Conservation (phyloP, 208 protist genomes). For the Strigomonas culicis region DNA sequence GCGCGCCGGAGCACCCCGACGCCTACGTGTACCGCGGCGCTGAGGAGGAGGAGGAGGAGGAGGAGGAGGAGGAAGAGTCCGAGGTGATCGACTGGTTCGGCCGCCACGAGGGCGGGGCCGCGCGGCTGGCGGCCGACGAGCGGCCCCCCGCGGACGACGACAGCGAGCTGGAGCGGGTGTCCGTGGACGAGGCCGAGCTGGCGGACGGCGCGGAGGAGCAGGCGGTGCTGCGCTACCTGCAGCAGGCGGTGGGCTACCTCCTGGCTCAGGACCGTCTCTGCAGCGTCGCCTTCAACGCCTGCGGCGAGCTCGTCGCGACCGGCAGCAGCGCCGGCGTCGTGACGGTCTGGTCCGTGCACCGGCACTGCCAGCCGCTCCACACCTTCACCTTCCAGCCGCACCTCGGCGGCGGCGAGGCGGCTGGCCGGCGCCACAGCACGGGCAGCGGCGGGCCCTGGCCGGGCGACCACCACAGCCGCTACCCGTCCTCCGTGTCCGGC, state of each 20-base stretch:
- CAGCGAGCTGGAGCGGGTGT: too few species aligned
- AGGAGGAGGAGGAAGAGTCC: background rate
- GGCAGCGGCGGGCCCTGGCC: conserved; percentile 22
- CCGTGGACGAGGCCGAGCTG: background rate
- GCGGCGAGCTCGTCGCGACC: conserved; percentile 59
- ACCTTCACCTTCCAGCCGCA: conserved; percentile 4
- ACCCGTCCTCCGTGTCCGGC: conserved; percentile 33
- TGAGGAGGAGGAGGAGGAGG: too few species aligned
- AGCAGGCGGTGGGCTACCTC: conserved; percentile 23
- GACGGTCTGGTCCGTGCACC: conserved; percentile 55
- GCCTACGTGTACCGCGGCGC: background rate
- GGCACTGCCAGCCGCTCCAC: conserved; percentile 32
- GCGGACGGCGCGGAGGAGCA: background rate
- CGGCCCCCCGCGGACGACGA: too few species aligned
- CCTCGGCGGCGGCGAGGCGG: background rate
- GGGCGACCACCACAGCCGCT: conserved; percentile 29
- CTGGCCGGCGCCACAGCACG: background rate
- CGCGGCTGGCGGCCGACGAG: too few species aligned
- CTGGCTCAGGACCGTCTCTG: conserved; percentile 49
- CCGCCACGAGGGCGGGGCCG: too few species aligned
- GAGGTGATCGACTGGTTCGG: too few species aligned
- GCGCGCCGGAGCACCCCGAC: background rate
- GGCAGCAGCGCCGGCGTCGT: conserved; percentile 55
- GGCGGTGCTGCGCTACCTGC: conserved; percentile 16
- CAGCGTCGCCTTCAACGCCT: conserved; percentile 59